Evolutionary conservation across 2,329 filamentous ascomycete genomes (phyloP).

Genomic region (Balansia obtecta): DNA sequence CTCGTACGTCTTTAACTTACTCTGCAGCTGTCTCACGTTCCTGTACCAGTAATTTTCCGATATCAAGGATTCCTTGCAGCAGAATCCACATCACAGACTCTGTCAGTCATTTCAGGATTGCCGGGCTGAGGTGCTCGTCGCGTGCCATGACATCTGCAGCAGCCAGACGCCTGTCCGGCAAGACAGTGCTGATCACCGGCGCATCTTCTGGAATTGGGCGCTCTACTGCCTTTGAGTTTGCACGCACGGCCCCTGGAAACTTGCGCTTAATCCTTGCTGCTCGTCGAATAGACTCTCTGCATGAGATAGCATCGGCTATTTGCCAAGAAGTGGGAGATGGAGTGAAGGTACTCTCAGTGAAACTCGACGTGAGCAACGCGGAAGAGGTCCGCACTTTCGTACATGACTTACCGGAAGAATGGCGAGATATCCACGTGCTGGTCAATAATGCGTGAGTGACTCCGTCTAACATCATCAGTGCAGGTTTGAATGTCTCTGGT

Average conservation of each 20-base stretch:
- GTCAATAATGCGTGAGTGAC: slow-evolving; percentile 88
- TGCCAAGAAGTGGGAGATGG: slow-evolving; percentile 62
- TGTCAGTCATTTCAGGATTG: neutral
- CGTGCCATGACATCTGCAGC: slow-evolving; percentile 38
- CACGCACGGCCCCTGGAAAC: slow-evolving; percentile 65
- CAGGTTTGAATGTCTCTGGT: neutral
- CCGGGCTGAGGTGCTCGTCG: neutral
- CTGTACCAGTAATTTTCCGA: neutral
- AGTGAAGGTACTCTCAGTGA: slow-evolving; percentile 69
- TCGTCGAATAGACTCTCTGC: slow-evolving; percentile 67
- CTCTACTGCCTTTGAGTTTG: slow-evolving; percentile 80
- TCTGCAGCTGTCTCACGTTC: neutral
- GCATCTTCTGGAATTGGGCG: slow-evolving; percentile 87
- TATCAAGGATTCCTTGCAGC: too few species aligned
- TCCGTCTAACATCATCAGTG: neutral
- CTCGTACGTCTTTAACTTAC: neutral
- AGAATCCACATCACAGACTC: neutral
- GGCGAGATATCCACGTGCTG: slow-evolving; percentile 71
- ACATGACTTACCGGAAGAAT: slow-evolving; percentile 62
- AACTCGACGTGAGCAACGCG: slow-evolving; percentile 76
- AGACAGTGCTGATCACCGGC: slow-evolving; percentile 84
- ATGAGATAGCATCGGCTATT: slow-evolving; percentile 67
- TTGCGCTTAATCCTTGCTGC: slow-evolving; percentile 82
- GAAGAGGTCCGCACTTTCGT: slow-evolving; percentile 66
- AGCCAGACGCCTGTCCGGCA: slow-evolving; percentile 77